phyloP scores from a whole-genome alignment of 768 basidiomycete species.

The Filobasidium wieringae region DNA sequence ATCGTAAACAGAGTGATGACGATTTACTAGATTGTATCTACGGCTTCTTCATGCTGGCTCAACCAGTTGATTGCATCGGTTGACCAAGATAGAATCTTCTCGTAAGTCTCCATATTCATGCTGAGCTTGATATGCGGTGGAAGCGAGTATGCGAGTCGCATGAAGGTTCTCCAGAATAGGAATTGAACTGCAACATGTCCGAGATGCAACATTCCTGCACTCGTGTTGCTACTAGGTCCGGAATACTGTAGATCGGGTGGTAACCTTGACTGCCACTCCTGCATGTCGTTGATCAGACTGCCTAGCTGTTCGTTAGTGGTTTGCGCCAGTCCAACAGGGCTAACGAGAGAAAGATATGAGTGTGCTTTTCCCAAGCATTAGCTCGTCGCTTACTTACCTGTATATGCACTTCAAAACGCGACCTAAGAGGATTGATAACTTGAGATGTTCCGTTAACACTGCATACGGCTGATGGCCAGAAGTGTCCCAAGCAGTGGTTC shows the following conservation, averaged over 20 bases:
- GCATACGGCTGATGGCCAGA: slow-evolving; percentile 20
- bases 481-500: slow-evolving; percentile 46
- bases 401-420: slow-evolving; percentile 87
- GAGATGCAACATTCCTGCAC: slow-evolving; percentile 72
- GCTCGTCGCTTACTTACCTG: slow-evolving; percentile 53
- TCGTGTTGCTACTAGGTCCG: slow-evolving; percentile 55
- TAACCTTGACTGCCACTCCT: slow-evolving; percentile 64
- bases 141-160: slow-evolving; percentile 88
- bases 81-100: slow-evolving; percentile 56
- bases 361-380: background rate
- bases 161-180: slow-evolving; percentile 97
- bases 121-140: slow-evolving; percentile 81
- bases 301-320: slow-evolving; percentile 71
- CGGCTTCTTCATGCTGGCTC: slow-evolving; percentile 61
- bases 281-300: slow-evolving; percentile 38
- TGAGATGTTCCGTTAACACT: slow-evolving; percentile 82
- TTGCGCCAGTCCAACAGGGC: slow-evolving; percentile 74
- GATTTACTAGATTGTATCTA: slow-evolving; percentile 63
- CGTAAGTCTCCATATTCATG: slow-evolving; percentile 70
- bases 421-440: slow-evolving; percentile 81
- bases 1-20: background rate
- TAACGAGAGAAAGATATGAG: slow-evolving; percentile 28
- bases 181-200: slow-evolving; percentile 81
- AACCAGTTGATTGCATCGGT: slow-evolving; percentile 83
- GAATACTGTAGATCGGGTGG: slow-evolving; percentile 66